Evolutionary conservation across 371 early-diverging fungal genomes (phyloP).

Genomic region (Mortierella polycephala): DNA sequence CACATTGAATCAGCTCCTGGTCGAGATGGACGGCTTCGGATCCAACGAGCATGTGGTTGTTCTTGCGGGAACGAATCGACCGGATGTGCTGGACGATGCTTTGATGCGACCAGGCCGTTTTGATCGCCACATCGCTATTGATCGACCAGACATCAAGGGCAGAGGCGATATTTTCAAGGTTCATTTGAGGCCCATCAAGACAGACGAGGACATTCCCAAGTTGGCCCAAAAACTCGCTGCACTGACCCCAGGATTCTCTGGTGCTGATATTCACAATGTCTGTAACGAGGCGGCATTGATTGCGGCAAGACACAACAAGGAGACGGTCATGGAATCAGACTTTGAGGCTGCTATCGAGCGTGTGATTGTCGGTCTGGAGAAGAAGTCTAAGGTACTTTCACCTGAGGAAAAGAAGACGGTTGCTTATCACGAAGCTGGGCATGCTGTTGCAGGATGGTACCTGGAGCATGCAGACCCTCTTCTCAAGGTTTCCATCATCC

Average conservation of each 20-base stretch:
- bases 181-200: constrained; percentile 94
- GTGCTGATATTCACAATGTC: constrained; percentile 98
- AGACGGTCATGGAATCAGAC: constrained; percentile 83
- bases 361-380: constrained; percentile 98
- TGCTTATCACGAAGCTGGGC: constrained; percentile 99
- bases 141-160: constrained; percentile 96
- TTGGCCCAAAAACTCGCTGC: constrained; percentile 90
- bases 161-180: constrained; percentile 96
- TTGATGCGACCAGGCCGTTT: constrained; percentile 98
- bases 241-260: constrained; percentile 97
- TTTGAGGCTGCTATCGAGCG: constrained; percentile 99
- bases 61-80: constrained; percentile 94
- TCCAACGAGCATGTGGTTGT: constrained; percentile 94
- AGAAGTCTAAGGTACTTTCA: constrained; percentile 93
- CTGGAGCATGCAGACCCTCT: constrained; percentile 95
- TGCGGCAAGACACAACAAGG: constrained; percentile 88
- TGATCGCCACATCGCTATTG: constrained; percentile 97
- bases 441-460: constrained; percentile 99
- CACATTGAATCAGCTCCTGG: constrained; percentile 97
- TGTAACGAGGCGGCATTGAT: constrained; percentile 99
- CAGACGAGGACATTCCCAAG: constrained; percentile 79
- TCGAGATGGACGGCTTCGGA: constrained; percentile 99
- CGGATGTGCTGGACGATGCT: constrained; percentile 93
- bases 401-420: constrained; percentile 99
- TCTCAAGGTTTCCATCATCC: constrained; percentile 98